Conservation (phyloP, 768 basidiomycete genomes). For the Tricholoma flavovirens region DNA sequence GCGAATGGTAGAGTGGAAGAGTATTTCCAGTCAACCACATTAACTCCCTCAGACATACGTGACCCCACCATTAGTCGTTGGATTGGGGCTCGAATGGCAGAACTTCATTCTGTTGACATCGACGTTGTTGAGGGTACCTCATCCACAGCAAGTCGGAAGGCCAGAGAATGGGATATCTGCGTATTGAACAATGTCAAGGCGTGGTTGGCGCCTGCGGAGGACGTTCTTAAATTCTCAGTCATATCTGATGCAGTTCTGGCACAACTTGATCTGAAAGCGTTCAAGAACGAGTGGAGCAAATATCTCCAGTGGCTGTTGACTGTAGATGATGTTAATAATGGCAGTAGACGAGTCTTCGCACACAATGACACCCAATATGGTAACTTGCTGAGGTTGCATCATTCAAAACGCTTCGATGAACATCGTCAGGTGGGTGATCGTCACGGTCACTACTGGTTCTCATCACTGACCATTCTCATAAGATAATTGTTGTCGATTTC, state of each 20-base stretch:
- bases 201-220: constrained; percentile 68
- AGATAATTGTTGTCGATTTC: constrained; percentile 96
- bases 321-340: constrained; percentile 51
- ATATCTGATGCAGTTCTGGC: constrained; percentile 40
- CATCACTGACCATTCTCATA: constrained; percentile 7
- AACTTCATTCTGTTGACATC: constrained; percentile 90
- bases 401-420: constrained; percentile 50
- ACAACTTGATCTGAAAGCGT: constrained; percentile 58
- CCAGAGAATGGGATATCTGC: constrained; percentile 50
- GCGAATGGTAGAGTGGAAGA: constrained; percentile 94
- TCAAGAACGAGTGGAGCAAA: constrained; percentile 57
- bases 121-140: constrained; percentile 50
- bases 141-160: constrained; percentile 31
- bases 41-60: constrained; percentile 74
- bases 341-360: constrained; percentile 67
- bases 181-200: constrained; percentile 60
- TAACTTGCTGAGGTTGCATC: constrained; percentile 74
- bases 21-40: constrained; percentile 84
- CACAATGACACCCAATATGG: constrained; percentile 98
- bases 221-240: constrained; percentile 63
- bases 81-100: constrained; percentile 94
- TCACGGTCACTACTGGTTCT: constrained; percentile 1
- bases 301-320: constrained; percentile 68
- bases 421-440: constrained; percentile 63
- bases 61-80: constrained; percentile 71